Conservation (phyloP, 2,329 filamentous ascomycete genomes). For the Calonectria fujianensis region DNA sequence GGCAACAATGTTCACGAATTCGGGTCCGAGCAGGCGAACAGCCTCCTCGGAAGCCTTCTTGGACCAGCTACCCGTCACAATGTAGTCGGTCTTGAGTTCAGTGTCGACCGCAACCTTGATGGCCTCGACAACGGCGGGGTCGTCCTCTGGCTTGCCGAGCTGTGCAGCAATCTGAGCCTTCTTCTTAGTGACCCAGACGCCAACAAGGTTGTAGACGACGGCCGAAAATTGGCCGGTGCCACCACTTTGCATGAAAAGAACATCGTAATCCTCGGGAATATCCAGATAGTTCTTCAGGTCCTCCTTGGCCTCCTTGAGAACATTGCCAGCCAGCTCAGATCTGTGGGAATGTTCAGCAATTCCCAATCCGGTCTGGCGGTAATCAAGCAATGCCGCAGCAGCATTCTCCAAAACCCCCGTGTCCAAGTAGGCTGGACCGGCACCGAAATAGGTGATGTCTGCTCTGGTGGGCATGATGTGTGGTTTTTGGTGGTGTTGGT, state of each 20-base stretch:
- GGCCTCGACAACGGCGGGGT: constrained; percentile 73
- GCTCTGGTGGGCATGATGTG: constrained; percentile 80
- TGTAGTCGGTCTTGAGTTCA: constrained; percentile 89
- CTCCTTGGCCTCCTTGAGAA: constrained; percentile 86
- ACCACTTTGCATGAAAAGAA: constrained; percentile 91
- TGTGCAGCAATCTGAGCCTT: constrained; percentile 75
- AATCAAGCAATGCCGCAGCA: constrained; percentile 87
- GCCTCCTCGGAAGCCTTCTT: constrained; percentile 92
- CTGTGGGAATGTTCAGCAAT: constrained; percentile 86
- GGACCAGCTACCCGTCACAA: constrained; percentile 92
- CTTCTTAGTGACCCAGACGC: constrained; percentile 85
- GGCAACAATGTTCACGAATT: constrained; percentile 84
- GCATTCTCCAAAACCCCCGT: constrained; percentile 72
- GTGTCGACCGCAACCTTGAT: constrained; percentile 79
- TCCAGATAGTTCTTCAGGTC: constrained; percentile 84
- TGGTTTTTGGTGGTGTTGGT: not conserved
- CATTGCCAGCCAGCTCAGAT: constrained; percentile 84
- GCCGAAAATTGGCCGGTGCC: constrained; percentile 91
- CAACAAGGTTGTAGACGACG: constrained; percentile 88
- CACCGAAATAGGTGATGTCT: constrained; percentile 90
- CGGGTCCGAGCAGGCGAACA: constrained; percentile 82
- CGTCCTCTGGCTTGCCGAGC: constrained; percentile 68
- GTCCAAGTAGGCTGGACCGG: constrained; percentile 80
- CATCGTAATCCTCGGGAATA: constrained; percentile 90
- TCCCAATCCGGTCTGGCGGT: constrained; percentile 86